Conservation (phyloP, 75 land plant genomes). For the Ceratopteris richardii region DNA sequence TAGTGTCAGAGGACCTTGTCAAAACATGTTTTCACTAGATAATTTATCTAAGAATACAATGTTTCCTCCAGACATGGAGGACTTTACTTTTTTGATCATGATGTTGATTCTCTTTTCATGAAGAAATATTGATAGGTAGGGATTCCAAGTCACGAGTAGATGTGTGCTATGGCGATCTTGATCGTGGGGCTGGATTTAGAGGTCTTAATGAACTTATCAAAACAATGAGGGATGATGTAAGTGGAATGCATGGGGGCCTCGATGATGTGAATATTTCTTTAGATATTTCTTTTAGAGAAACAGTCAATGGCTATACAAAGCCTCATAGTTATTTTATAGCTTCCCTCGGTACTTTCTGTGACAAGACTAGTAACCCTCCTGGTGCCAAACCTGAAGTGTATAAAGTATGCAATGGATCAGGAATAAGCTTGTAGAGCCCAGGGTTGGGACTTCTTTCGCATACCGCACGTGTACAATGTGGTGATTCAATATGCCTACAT, state of each 20-base stretch:
- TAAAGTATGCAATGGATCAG: slow-evolving; percentile 18
- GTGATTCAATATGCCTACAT: too few species aligned
- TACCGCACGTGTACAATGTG: slow-evolving; percentile 26
- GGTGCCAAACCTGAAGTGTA: slow-evolving; percentile 24
- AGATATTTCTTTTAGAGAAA: slow-evolving; percentile 28
- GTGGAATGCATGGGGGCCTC: neutral
- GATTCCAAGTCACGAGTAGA: too few species aligned
- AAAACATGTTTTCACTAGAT: too few species aligned
- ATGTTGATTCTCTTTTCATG: too few species aligned
- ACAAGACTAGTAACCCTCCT: slow-evolving; percentile 31
- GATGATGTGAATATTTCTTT: slow-evolving; percentile 13
- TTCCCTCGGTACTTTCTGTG: slow-evolving; percentile 19
- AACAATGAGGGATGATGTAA: neutral
- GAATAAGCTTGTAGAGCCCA: slow-evolving; percentile 19
- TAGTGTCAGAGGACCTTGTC: too few species aligned
- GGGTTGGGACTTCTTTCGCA: slow-evolving; percentile 19
- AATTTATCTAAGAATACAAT: too few species aligned
- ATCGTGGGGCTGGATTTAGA: too few species aligned
- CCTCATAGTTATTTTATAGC: slow-evolving; percentile 11
- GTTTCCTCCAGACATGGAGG: too few species aligned
- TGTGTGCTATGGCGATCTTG: too few species aligned
- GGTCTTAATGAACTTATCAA: neutral
- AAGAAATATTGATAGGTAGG: too few species aligned
- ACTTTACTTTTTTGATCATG: too few species aligned
- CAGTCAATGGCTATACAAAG: slow-evolving; percentile 30